phyloP scores from a whole-genome alignment of 129 eudicot genomes.

The Cynara cardunculus region DNA sequence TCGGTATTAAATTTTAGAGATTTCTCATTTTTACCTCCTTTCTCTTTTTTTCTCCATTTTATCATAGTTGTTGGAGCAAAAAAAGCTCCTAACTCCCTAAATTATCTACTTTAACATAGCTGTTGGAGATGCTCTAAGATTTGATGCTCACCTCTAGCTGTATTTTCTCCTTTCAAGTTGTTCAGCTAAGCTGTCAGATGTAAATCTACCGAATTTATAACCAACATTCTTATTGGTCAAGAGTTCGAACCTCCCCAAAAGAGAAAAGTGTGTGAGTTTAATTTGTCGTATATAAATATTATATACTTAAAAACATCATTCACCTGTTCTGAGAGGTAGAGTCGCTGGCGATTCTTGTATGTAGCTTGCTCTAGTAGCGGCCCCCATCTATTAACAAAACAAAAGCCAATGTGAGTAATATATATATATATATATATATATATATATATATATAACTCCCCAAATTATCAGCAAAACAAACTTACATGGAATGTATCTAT shows the following conservation, averaged over 20 bases:
- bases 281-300: background rate
- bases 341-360: slow-evolving; percentile 91
- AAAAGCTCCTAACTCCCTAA: too few relatives aligned
- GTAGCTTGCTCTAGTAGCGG: slow-evolving; percentile 83
- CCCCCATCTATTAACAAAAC: slow-evolving; percentile 60
- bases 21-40: too few relatives aligned
- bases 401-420: background rate
- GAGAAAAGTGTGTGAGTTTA: background rate
- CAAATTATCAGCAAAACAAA: background rate
- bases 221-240: background rate
- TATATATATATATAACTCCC: background rate
- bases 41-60: too few relatives aligned
- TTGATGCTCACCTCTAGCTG: background rate
- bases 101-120: too few relatives aligned
- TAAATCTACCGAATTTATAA: background rate
- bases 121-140: too few relatives aligned
- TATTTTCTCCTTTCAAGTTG: background rate
- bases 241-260: background rate
- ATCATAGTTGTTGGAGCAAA: too few relatives aligned
- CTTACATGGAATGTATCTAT: background rate
- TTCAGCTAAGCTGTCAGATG: background rate
- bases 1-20: too few relatives aligned
- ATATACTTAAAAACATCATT: slow-evolving; percentile 1
- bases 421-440: too few relatives aligned
- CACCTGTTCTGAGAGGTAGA: slow-evolving; percentile 95